These are phyloP conservation scores for Coemansia sp. DNA, from an alignment of 192 early-diverging fungal genomes.

Conservation along the genomic window DNA sequence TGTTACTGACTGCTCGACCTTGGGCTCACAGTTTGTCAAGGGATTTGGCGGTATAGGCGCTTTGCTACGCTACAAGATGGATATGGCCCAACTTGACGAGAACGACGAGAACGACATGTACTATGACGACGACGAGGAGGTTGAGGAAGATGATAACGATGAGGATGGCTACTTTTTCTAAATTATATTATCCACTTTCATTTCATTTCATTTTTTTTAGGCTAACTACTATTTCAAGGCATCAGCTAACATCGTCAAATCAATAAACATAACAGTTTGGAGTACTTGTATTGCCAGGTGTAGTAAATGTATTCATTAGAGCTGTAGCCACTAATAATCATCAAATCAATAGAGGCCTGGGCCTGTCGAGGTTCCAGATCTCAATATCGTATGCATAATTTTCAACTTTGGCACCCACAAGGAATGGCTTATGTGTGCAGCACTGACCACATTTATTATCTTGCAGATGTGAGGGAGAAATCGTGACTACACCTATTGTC, in stretches of 20 bases:
- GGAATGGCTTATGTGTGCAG: neutral
- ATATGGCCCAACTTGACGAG: slow-evolving; percentile 68
- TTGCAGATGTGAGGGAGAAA: neutral
- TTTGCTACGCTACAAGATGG: slow-evolving; percentile 89
- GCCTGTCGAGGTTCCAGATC: neutral
- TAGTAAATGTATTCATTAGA: neutral
- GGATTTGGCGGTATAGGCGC: slow-evolving; percentile 97
- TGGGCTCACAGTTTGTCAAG: slow-evolving; percentile 94
- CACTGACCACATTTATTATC: neutral
- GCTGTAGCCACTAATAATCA: neutral
- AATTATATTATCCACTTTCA: neutral
- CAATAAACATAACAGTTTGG: neutral
- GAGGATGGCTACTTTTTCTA: slow-evolving; percentile 19
- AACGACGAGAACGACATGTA: slow-evolving; percentile 69
- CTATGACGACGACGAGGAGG: slow-evolving; percentile 34
- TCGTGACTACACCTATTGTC: neutral
- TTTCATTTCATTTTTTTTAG: neutral
- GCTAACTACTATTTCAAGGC: neutral
- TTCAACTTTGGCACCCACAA: neutral
- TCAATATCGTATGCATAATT: neutral
- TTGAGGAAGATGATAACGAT: slow-evolving; percentile 17
- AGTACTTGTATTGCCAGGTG: neutral
- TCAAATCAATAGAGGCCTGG: neutral
- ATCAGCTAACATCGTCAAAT: neutral
- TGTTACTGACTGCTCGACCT: slow-evolving; percentile 90